Conservation (phyloP, 2,329 filamentous ascomycete genomes). For the Beauveria australis region DNA sequence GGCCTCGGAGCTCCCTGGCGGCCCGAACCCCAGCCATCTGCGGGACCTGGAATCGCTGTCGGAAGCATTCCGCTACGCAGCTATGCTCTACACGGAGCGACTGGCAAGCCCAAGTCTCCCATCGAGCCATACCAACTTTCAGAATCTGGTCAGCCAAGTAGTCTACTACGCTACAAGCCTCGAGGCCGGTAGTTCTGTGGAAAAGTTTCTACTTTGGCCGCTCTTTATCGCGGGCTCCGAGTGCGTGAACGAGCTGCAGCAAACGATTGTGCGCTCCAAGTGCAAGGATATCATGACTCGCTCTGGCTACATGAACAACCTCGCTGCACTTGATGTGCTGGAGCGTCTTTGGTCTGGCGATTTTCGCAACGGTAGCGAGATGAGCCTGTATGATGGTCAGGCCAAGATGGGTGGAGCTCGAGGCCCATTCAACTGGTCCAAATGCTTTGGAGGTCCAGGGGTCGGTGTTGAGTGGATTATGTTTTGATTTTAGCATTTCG, state of each 20-base stretch:
- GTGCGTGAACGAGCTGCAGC: slow-evolving; percentile 73
- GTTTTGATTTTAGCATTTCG: slow-evolving; percentile 37
- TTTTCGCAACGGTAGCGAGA: slow-evolving; percentile 28
- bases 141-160: slow-evolving; percentile 72
- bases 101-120: slow-evolving; percentile 69
- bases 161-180: slow-evolving; percentile 78
- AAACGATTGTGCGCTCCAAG: slow-evolving; percentile 68
- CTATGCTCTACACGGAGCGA: slow-evolving; percentile 81
- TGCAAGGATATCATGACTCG: slow-evolving; percentile 82
- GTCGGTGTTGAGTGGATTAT: slow-evolving; percentile 59
- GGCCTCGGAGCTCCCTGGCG: slow-evolving; percentile 39
- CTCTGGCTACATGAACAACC: slow-evolving; percentile 89
- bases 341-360: slow-evolving; percentile 73
- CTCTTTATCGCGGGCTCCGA: slow-evolving; percentile 86
- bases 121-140: slow-evolving; percentile 68
- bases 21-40: slow-evolving; percentile 52
- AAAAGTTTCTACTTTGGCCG: slow-evolving; percentile 91
- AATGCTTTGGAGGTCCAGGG: slow-evolving; percentile 47
- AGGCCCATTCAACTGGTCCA: slow-evolving; percentile 51
- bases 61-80: slow-evolving; percentile 83
- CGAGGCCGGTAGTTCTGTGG: slow-evolving; percentile 59
- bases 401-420: slow-evolving; percentile 30
- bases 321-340: slow-evolving; percentile 74
- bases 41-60: slow-evolving; percentile 74
- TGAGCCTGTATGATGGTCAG: slow-evolving; percentile 20